A percentile compares a stretch with the other conserved stretches of the same genome.
These are phyloP conservation scores for Arabidopsis suecica DNA, from an alignment of 345 rosid genomes.

Conservation along the genomic window DNA sequence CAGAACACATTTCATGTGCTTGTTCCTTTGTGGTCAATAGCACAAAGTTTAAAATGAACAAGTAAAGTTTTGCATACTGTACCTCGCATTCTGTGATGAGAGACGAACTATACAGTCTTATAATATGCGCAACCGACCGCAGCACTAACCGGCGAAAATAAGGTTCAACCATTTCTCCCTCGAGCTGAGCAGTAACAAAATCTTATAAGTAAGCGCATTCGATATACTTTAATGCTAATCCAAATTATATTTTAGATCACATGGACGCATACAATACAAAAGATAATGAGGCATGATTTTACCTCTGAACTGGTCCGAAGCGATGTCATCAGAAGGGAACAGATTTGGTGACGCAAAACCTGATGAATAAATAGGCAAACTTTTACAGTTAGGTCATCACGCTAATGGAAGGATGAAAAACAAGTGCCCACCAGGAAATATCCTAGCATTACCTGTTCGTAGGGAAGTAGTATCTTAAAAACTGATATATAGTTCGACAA, in stretches of 20 bases:
- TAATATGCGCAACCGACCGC: conserved; percentile 95
- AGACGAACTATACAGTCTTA: conserved; percentile 87
- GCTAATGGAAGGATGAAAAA: conserved; percentile 22
- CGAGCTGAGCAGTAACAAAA: conserved; percentile 61
- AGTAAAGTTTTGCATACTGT: conserved; percentile 38
- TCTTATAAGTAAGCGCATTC: conserved; percentile 23
- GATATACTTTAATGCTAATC: conserved; percentile 25
- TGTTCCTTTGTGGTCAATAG: conserved; percentile 19
- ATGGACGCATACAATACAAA: conserved; percentile 25
- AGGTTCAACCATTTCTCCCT: conserved; percentile 98
- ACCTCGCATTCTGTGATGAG: conserved; percentile 97
- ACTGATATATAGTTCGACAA: conserved; percentile 81
- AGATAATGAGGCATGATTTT: conserved; percentile 32
- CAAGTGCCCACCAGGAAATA: conserved; percentile 14
- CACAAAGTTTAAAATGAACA: conserved; percentile 14
- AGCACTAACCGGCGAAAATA: conserved; percentile 93
- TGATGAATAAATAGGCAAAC: conserved; percentile 50
- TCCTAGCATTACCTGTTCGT: conserved; percentile 70
- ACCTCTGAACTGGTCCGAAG: conserved; percentile 96
- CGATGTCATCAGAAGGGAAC: conserved; percentile 97
- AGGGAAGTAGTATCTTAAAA: conserved; percentile 75
- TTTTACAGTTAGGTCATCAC: conserved; percentile 38
- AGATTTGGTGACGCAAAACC: conserved; percentile 93
- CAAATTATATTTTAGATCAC: conserved; percentile 22
- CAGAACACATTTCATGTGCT: neutral